Evolutionary conservation across 495 filamentous ascomycete species (phyloP).

Genomic region (Bacidia gigantensis): DNA sequence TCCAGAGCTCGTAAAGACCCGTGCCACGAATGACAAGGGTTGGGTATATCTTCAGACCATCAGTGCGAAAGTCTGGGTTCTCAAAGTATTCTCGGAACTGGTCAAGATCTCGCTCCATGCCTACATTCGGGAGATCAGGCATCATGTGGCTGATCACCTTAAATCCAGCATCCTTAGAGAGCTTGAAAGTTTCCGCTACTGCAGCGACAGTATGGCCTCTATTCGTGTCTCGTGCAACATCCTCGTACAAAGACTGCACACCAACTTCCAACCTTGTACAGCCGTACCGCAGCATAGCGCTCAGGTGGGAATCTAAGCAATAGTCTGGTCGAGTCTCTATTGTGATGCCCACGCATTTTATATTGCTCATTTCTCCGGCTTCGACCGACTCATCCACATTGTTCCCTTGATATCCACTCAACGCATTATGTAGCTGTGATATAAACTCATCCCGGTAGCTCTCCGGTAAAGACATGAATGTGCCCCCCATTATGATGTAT

Average conservation of each 20-base stretch:
- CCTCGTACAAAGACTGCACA: constrained; percentile 93
- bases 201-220: constrained; percentile 90
- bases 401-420: constrained; percentile 80
- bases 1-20: constrained; percentile 92
- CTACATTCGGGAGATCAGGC: constrained; percentile 95
- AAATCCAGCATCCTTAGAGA: constrained; percentile 94
- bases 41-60: constrained; percentile 95
- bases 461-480: constrained; percentile 90
- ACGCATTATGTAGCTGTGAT: constrained; percentile 86
- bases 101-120: constrained; percentile 92
- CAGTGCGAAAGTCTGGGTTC: constrained; percentile 92
- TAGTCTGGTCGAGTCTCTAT: constrained; percentile 97
- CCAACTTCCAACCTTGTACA: constrained; percentile 91
- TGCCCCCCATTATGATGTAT: constrained; percentile 99
- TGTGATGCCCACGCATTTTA: constrained; percentile 96
- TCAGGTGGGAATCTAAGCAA: constrained; percentile 81
- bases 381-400: constrained; percentile 91
- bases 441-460: constrained; percentile 87
- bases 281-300: constrained; percentile 89
- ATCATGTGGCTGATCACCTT: constrained; percentile 99
- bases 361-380: constrained; percentile 81
- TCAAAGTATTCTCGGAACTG: constrained; percentile 98
- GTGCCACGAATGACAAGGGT: constrained; percentile 96
- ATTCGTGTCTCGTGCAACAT: constrained; percentile 96
- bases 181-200: constrained; percentile 85